These are phyloP conservation scores for Pholiota adiposa DNA, from an alignment of 1,284 basidiomycete species.

Conservation along the genomic window DNA sequence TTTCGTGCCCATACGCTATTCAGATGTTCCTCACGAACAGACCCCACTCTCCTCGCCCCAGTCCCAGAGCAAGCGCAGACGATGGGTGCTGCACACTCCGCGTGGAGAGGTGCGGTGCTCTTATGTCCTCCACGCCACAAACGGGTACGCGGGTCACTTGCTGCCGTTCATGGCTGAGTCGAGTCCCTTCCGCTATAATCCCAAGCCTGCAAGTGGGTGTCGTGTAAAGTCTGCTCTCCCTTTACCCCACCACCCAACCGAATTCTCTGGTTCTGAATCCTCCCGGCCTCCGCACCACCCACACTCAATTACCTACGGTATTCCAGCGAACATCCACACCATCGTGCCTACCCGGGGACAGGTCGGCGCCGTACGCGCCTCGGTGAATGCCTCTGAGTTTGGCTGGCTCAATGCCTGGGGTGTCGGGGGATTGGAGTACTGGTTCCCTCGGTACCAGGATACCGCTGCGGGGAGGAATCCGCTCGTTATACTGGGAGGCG, in stretches of 20 bases:
- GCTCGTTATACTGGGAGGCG: slow-evolving; percentile 78
- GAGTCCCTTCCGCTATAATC: slow-evolving; percentile 18
- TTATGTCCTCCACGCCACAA: slow-evolving; percentile 80
- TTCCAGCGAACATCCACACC: slow-evolving; percentile 24
- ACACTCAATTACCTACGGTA: too few relatives aligned
- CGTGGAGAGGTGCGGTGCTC: slow-evolving; percentile 61
- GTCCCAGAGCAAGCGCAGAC: slow-evolving; percentile 22
- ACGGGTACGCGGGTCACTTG: slow-evolving; percentile 73
- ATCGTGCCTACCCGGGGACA: slow-evolving; percentile 81
- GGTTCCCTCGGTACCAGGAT: slow-evolving; percentile 72
- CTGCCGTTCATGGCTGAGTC: slow-evolving; percentile 59
- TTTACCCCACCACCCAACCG: background rate
- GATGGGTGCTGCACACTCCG: slow-evolving; percentile 60
- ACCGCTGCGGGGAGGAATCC: slow-evolving; percentile 42
- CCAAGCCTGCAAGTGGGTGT: background rate
- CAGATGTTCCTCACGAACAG: slow-evolving; percentile 48
- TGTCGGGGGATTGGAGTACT: slow-evolving; percentile 66
- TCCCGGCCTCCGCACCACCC: background rate
- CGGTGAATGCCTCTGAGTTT: slow-evolving; percentile 39
- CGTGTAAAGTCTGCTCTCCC: background rate
- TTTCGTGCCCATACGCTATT: slow-evolving; percentile 6
- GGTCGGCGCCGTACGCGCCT: slow-evolving; percentile 64
- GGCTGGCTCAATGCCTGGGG: slow-evolving; percentile 44
- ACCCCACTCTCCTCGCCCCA: slow-evolving; percentile 13
- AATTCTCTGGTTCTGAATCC: background rate